Percentiles rank a stretch among this genome's conserved stretches.
Conservation (phyloP, 2,329 filamentous ascomycete genomes). For the Ophiostoma montium region DNA sequence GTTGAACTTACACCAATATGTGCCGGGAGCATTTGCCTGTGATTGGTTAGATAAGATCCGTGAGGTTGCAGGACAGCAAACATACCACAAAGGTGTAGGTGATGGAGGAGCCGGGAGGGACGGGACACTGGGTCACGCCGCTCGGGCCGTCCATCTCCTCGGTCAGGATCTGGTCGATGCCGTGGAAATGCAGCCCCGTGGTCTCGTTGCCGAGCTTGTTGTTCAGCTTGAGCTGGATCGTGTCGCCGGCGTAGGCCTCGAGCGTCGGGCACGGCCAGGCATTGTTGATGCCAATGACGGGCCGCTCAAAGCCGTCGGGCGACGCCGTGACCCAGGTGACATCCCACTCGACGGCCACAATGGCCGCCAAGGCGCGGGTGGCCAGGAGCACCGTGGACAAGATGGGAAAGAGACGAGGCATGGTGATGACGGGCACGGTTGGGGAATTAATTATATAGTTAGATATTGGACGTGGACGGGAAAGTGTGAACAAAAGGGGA, state of each 20-base stretch:
- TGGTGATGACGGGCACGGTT: background rate
- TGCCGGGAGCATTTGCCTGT: conserved; percentile 21
- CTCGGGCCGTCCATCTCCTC: conserved; percentile 44
- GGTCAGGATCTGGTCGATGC: conserved; percentile 38
- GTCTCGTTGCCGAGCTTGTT: conserved; percentile 40
- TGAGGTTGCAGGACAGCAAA: background rate
- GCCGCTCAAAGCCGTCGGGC: conserved; percentile 24
- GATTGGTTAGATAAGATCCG: background rate
- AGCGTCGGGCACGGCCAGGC: conserved; percentile 46
- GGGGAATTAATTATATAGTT: background rate
- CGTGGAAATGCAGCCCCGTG: conserved; percentile 43
- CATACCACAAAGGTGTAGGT: conserved; percentile 32
- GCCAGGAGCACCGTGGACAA: conserved; percentile 13
- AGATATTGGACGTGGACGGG: too few species aligned
- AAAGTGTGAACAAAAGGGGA: background rate
- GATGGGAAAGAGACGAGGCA: conserved; percentile 2
- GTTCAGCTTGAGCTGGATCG: conserved; percentile 31
- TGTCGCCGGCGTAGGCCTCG: conserved; percentile 36
- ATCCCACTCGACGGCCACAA: conserved; percentile 25
- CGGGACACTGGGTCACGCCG: conserved; percentile 38
- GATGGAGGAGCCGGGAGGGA: conserved; percentile 36
- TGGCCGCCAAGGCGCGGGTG: conserved; percentile 17
- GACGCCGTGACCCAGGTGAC: conserved; percentile 26
- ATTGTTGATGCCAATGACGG: conserved; percentile 41
- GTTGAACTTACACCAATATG: conserved; percentile 29